Percentiles rank a stretch among this genome's conserved stretches.
Evolutionary conservation across 2,329 filamentous ascomycete genomes (phyloP).

Genomic region (Aspergillus vadensis): DNA sequence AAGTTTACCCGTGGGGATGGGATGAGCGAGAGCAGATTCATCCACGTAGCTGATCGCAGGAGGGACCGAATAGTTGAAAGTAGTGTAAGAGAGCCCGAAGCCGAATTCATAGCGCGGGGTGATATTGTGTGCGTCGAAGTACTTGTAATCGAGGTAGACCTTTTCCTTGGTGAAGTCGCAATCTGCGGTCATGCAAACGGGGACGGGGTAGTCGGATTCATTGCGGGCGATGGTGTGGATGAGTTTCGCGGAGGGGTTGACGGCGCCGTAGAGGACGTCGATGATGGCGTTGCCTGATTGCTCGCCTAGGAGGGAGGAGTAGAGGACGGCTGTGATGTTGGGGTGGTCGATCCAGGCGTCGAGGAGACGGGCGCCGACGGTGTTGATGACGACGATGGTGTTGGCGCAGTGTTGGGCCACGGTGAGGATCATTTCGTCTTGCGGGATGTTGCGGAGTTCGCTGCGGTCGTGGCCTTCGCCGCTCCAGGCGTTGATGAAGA

Average conservation of each 20-base stretch:
- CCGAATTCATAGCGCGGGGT: not conserved
- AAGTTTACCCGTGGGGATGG: not conserved
- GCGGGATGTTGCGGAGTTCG: conserved; percentile 38
- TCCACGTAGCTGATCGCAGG: too few species aligned
- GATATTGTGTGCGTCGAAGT: not conserved
- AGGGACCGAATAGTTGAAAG: not conserved
- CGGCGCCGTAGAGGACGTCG: conserved; percentile 58
- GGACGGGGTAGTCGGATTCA: conserved; percentile 56
- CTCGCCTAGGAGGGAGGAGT: conserved; percentile 64
- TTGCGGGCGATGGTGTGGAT: conserved; percentile 62
- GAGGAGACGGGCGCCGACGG: conserved; percentile 61
- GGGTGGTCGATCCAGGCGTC: conserved; percentile 59
- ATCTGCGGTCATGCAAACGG: not conserved
- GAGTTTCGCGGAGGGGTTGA: conserved; percentile 13
- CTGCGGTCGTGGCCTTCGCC: conserved; percentile 40
- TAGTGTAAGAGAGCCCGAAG: conserved; percentile 7
- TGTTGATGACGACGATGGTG: conserved; percentile 66
- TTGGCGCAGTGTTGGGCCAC: conserved; percentile 62
- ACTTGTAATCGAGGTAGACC: conserved; percentile 6
- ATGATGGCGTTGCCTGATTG: conserved; percentile 60
- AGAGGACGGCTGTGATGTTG: conserved; percentile 64
- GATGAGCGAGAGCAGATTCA: too few species aligned
- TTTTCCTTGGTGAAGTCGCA: conserved; percentile 8
- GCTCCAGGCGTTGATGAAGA: conserved; percentile 59
- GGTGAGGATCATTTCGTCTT: conserved; percentile 56